Conservation (phyloP, 768 basidiomycete species). For the Trametes cinnabarina region DNA sequence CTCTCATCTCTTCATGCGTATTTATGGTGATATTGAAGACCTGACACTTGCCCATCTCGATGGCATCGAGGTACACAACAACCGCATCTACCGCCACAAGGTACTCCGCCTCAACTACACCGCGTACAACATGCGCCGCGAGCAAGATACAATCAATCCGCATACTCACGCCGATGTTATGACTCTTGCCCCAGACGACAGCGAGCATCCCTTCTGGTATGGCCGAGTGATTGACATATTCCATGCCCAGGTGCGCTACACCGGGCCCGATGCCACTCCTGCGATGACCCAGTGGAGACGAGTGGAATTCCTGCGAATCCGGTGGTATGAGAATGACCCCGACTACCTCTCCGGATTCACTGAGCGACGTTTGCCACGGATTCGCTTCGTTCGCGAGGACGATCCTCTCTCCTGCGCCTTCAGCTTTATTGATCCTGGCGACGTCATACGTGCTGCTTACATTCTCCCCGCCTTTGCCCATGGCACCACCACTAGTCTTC, state of each 20-base stretch:
- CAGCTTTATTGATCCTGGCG: conserved; percentile 45
- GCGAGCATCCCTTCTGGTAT: conserved; percentile 30
- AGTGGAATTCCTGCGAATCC: conserved; percentile 40
- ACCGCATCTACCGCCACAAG: conserved; percentile 32
- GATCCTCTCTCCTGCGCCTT: conserved; percentile 32
- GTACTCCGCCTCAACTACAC: conserved; percentile 39
- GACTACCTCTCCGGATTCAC: conserved; percentile 28
- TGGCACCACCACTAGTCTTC: conserved; percentile 16
- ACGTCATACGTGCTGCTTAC: conserved; percentile 40
- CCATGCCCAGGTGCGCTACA: conserved; percentile 28
- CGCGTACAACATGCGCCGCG: conserved; percentile 40
- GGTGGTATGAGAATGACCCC: conserved; percentile 35
- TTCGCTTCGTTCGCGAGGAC: conserved; percentile 38
- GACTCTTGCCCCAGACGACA: conserved; percentile 13
- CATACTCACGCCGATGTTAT: conserved; percentile 35
- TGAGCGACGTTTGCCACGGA: conserved; percentile 30
- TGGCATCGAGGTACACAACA: conserved; percentile 10
- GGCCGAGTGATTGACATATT: conserved; percentile 29
- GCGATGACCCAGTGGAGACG: not conserved
- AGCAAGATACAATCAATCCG: conserved; percentile 43
- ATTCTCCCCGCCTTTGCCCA: conserved; percentile 41
- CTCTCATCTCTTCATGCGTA: conserved; percentile 31
- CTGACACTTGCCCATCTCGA: conserved; percentile 19
- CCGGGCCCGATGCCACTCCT: not conserved
- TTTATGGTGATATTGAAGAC: conserved; percentile 26